A percentile compares a stretch with the other conserved stretches of the same genome.
These are phyloP conservation scores for Eurotiales sp. DNA, from an alignment of 2,329 filamentous ascomycete species.

Conservation along the genomic window DNA sequence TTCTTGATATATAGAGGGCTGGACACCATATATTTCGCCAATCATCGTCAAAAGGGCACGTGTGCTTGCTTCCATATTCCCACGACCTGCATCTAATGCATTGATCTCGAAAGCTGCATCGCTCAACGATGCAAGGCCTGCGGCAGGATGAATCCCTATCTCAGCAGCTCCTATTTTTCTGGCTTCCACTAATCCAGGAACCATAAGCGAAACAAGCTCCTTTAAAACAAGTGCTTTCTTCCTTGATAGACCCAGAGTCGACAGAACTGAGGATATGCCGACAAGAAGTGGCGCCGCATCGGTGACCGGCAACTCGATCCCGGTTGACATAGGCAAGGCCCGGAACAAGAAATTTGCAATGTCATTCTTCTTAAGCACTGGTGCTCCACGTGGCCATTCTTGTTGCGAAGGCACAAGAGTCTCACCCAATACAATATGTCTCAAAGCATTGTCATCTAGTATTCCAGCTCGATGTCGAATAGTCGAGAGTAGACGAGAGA, in stretches of 20 bases:
- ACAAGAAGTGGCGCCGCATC: constrained; percentile 77
- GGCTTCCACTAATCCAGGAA: constrained; percentile 82
- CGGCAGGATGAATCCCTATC: constrained; percentile 89
- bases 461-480: constrained; percentile 50
- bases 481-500: constrained; percentile 51
- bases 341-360: constrained; percentile 65
- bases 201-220: constrained; percentile 77
- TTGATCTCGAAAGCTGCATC: constrained; percentile 45
- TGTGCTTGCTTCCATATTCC: constrained; percentile 41
- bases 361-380: constrained; percentile 55
- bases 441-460: constrained; percentile 49
- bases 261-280: constrained; percentile 82
- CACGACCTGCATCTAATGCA: constrained; percentile 38
- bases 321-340: constrained; percentile 63
- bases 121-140: constrained; percentile 72
- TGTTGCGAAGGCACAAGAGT: constrained; percentile 35
- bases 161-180: constrained; percentile 92
- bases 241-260: constrained; percentile 71
- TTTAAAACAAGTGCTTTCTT: constrained; percentile 90
- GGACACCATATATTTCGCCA: constrained; percentile 39
- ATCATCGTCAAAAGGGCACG: constrained; percentile 35
- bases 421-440: constrained; percentile 57
- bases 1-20: constrained; percentile 33
- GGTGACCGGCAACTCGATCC: constrained; percentile 62
- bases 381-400: constrained; percentile 32